A percentile compares a stretch with the other conserved stretches of the same genome.
Evolutionary conservation across 78 protist species (phyloP).

Genomic region (Dictyostelium capitatum): DNA sequence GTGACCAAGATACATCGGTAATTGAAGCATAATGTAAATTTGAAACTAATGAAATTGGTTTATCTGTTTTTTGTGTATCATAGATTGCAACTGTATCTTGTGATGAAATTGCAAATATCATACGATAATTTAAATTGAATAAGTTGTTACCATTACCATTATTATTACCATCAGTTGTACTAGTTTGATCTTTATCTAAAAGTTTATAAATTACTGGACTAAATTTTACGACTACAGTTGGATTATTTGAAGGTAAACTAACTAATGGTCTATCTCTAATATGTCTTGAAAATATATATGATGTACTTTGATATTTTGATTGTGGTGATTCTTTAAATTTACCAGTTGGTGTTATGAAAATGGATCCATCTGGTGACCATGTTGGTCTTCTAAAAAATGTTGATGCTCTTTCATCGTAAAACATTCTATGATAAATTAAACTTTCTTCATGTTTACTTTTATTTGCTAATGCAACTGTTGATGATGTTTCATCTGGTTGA

Average conservation of each 20-base stretch:
- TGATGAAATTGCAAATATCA: conserved; percentile 72
- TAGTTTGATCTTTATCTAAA: neutral
- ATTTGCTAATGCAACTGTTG: neutral
- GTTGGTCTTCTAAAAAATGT: conserved; percentile 76
- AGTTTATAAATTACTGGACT: conserved; percentile 45
- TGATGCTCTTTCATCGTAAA: conserved; percentile 71
- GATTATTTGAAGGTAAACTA: conserved; percentile 57
- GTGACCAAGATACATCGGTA: conserved; percentile 69
- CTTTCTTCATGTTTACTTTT: neutral
- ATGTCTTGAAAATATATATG: conserved; percentile 70
- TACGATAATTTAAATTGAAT: conserved; percentile 16
- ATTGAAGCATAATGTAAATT: conserved; percentile 71
- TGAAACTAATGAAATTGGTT: conserved; percentile 41
- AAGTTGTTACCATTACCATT: neutral
- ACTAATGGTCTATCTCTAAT: conserved; percentile 45
- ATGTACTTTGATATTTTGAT: conserved; percentile 36
- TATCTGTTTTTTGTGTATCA: conserved; percentile 32
- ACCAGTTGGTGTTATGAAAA: conserved; percentile 77
- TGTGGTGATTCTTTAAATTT: conserved; percentile 37
- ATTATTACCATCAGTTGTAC: neutral
- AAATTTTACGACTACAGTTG: conserved; percentile 52
- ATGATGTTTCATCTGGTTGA: conserved; percentile 1
- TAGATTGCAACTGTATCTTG: conserved; percentile 35
- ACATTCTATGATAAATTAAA: conserved; percentile 40
- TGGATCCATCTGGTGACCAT: conserved; percentile 80